Conservation (phyloP, 2,329 filamentous ascomycete genomes). For the Coniochaeta pulveracea region DNA sequence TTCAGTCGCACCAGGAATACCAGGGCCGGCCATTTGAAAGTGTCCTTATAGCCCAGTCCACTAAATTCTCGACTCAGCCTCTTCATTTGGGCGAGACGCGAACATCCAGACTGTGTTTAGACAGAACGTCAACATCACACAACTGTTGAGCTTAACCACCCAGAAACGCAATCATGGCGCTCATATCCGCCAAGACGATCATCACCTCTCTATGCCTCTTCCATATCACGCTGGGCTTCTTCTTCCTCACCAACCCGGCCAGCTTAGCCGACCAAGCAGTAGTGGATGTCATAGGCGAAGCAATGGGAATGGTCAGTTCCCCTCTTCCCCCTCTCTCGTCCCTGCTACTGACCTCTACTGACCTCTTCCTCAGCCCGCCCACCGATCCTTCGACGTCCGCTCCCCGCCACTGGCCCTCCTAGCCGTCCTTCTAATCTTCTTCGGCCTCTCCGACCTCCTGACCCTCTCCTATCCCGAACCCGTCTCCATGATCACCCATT, state of each 20-base stretch:
- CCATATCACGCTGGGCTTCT: conserved; percentile 73
- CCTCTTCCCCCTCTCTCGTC: neutral
- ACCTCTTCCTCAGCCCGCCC: conserved; percentile 38
- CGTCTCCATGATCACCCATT: conserved; percentile 49
- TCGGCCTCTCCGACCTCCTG: conserved; percentile 53
- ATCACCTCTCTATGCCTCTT: conserved; percentile 74
- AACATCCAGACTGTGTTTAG: too few relatives aligned
- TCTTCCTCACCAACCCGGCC: conserved; percentile 66
- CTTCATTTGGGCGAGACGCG: too few relatives aligned
- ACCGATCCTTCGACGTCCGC: conserved; percentile 55
- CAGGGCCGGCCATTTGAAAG: too few relatives aligned
- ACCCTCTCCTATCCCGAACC: conserved; percentile 60
- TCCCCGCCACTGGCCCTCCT: conserved; percentile 66
- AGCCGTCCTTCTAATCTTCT: conserved; percentile 50
- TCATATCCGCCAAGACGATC: conserved; percentile 71
- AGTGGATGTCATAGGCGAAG: conserved; percentile 71
- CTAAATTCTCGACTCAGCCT: too few relatives aligned
- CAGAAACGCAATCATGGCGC: conserved; percentile 58
- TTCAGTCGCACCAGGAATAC: too few relatives aligned
- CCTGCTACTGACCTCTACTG: conserved; percentile 2
- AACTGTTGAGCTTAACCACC: too few relatives aligned
- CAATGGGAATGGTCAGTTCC: conserved; percentile 64
- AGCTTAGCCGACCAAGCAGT: conserved; percentile 68
- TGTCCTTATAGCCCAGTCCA: too few relatives aligned
- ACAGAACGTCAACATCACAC: too few relatives aligned